Base-by-base conservation (phyloP, 805 yeast species). In the Brettanomyces sp. region DNA sequence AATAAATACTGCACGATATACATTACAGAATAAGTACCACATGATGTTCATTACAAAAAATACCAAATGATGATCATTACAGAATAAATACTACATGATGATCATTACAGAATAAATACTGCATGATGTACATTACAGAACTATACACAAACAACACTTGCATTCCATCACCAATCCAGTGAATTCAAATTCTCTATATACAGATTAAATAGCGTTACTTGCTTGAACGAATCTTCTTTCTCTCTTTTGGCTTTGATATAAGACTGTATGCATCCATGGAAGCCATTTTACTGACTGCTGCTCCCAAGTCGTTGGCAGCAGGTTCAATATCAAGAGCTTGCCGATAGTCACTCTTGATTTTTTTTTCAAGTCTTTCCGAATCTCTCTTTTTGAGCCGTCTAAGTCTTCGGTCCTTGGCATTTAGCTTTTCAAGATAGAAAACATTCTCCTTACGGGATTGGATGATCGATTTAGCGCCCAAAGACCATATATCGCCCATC, bases 401-500 rank as follows among this genome's bases (percentile, higher is more conserved):
- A 14, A 54, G 36, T 36, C 57, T 54, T 39, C 55, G 63, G 47
- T 63, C 69, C 48, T 66, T 67, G 42, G 59, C 59, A 49, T 64
- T 57, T 38, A 71, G 51, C 46, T 63, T 62, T 5, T 57, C 63
- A 24, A 55, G 57, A 38, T 52, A 55, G 42, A 53, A 61, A 18
- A 51, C 56, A 36, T 59, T 63, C 46, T 65, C 67, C 37, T 65
- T 63, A 39, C 57, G 62, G 4, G 69, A 67, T 41, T 59, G 59
- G 3, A 65, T 54, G 28, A 69, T 72, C 2, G 77, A 69, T 59
- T 83, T 84, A 3, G 80, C 80, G 34, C 74, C 85, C 36, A 80
- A 62, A 0, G 85, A 82, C 99, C 98, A 93, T 44, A 82, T 64
- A 60, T 93, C 99, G 22, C 96, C 96, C 58, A 77, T 76, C n/a